phyloP scores from a whole-genome alignment of 345 rosid genomes.

The Euclidium syriacum region DNA sequence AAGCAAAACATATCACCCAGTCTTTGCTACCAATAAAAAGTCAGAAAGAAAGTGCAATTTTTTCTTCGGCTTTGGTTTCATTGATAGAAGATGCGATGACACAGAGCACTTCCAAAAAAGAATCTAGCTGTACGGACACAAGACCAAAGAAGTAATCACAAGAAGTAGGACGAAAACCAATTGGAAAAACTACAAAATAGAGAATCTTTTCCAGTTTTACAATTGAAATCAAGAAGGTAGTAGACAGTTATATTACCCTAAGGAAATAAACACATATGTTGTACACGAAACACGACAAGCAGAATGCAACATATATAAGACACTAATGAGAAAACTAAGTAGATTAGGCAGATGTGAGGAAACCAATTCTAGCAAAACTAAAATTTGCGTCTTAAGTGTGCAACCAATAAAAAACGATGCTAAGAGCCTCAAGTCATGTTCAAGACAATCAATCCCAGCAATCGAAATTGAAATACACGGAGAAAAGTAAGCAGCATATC shows the following conservation, averaged over 20 bases:
- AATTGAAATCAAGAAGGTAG: neutral
- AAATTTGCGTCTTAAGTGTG: too few relatives aligned
- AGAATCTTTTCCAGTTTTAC: neutral
- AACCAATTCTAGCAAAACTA: neutral
- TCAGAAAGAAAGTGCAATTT: neutral
- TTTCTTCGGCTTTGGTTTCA: constrained; percentile 2
- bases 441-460: neutral
- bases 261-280: neutral
- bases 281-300: neutral
- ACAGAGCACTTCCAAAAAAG: neutral
- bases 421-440: neutral
- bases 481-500: neutral
- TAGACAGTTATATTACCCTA: neutral
- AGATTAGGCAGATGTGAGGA: neutral
- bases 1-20: neutral
- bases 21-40: neutral
- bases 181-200: neutral
- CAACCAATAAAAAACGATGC: too few relatives aligned
- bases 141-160: neutral
- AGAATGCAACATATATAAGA: neutral
- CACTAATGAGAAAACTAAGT: too few relatives aligned
- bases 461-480: neutral
- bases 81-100: neutral
- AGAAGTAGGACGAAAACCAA: neutral
- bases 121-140: neutral